Evolutionary conservation across 108 stramenopile species (phyloP).

Genomic region (Conticribra guillardii): DNA sequence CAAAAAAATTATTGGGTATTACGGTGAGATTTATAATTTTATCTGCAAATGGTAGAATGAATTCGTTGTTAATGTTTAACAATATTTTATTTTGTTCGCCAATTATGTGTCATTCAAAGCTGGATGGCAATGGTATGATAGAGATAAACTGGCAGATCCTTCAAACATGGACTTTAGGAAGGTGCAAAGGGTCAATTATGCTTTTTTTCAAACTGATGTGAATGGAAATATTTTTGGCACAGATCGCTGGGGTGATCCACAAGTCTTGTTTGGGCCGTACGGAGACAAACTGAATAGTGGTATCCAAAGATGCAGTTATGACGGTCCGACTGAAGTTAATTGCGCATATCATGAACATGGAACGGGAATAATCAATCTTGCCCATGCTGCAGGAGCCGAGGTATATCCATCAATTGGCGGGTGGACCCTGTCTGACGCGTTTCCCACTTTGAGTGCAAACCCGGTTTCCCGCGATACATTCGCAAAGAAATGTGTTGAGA

Average conservation of each 20-base stretch:
- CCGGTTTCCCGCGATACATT: constrained; percentile 27
- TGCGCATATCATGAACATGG: constrained; percentile 33
- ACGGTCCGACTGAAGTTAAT: constrained; percentile 31
- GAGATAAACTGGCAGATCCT: constrained; percentile 37
- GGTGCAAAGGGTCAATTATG: constrained; percentile 41
- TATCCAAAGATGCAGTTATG: constrained; percentile 33
- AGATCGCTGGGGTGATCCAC: constrained; percentile 7
- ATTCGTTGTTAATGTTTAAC: not conserved
- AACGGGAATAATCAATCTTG: constrained; percentile 35
- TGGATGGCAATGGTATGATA: constrained; percentile 51
- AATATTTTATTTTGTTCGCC: not conserved
- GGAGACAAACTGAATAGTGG: constrained; percentile 21
- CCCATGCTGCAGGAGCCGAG: constrained; percentile 39
- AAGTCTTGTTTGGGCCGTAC: constrained; percentile 39
- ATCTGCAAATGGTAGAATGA: not conserved
- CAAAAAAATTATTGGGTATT: constrained; percentile 42
- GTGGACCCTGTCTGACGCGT: constrained; percentile 43
- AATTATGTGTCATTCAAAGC: constrained; percentile 2
- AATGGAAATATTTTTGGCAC: constrained; percentile 10
- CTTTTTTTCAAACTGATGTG: constrained; percentile 43
- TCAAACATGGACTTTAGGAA: constrained; percentile 42
- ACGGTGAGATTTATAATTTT: constrained; percentile 9
- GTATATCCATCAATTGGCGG: constrained; percentile 52
- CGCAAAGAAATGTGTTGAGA: constrained; percentile 44
- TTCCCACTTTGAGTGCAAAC: constrained; percentile 36